Percentiles rank a stretch among this genome's conserved stretches.
Evolutionary conservation across 441 rosid species (phyloP).

Genomic region (Croton setiger): DNA sequence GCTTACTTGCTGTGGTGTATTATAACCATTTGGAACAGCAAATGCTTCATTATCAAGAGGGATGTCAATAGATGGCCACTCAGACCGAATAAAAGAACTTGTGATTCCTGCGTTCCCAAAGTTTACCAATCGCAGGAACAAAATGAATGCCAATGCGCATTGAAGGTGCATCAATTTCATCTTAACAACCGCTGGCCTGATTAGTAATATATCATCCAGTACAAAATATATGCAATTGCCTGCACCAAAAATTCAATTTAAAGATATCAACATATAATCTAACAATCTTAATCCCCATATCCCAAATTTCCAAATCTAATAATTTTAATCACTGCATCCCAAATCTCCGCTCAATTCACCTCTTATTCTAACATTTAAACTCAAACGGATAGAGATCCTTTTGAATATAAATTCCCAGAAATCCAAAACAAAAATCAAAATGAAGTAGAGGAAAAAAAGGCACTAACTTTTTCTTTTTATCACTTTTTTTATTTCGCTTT

Average conservation of each 20-base stretch:
- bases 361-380: background rate
- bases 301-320: constrained; percentile 4
- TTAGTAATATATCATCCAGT: constrained; percentile 27
- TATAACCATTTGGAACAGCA: constrained; percentile 40
- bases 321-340: background rate
- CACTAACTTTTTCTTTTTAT: background rate
- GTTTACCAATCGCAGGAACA: constrained; percentile 35
- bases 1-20: constrained; percentile 52
- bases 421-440: background rate
- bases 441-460: background rate
- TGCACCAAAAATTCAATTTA: constrained; percentile 11
- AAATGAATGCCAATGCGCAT: constrained; percentile 26
- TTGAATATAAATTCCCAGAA: background rate
- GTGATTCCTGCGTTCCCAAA: constrained; percentile 32
- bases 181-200: constrained; percentile 20
- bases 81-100: constrained; percentile 35
- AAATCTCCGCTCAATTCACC: background rate
- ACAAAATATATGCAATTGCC: constrained; percentile 14
- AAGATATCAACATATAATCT: background rate
- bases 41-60: constrained; percentile 43
- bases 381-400: background rate
- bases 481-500: background rate
- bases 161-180: constrained; percentile 32
- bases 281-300: background rate
- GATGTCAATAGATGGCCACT: constrained; percentile 47